Evolutionary conservation across 2,329 filamentous ascomycete genomes (phyloP).

Genomic region (Iodosphaeria phyllophila): DNA sequence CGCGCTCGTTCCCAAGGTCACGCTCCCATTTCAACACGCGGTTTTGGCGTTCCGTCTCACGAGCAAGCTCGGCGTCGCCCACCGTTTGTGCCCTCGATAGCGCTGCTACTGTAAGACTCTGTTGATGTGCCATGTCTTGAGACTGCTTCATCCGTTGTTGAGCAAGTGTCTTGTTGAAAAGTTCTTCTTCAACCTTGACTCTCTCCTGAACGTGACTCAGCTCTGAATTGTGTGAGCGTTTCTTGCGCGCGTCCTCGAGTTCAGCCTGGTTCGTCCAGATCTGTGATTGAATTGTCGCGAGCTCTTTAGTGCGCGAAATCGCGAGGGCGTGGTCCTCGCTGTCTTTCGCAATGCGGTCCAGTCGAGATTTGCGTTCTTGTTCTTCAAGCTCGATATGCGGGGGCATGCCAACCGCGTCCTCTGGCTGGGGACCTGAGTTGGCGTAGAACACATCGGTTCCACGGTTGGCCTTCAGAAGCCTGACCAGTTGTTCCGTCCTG

Average conservation of each 20-base stretch:
- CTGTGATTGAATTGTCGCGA: conserved; percentile 30
- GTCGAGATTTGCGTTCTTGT: conserved; percentile 26
- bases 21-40: conserved; percentile 30
- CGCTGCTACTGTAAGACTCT: conserved; percentile 24
- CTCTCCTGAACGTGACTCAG: conserved; percentile 22
- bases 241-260: conserved; percentile 30
- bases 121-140: conserved; percentile 24
- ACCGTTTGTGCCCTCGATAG: conserved; percentile 23
- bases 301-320: conserved; percentile 28
- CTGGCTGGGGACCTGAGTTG: conserved; percentile 31
- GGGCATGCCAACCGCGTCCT: conserved; percentile 31
- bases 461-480: conserved; percentile 30
- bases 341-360: conserved; percentile 25
- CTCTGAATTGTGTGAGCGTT: conserved; percentile 25
- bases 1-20: conserved; percentile 22
- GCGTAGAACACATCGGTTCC: conserved; percentile 34
- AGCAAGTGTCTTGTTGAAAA: conserved; percentile 17
- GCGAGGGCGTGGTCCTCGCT: conserved; percentile 28
- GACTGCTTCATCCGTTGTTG: conserved; percentile 17
- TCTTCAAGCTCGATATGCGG: conserved; percentile 29
- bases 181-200: conserved; percentile 26
- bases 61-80: conserved; percentile 25
- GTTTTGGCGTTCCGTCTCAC: conserved; percentile 23
- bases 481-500: conserved; percentile 21
- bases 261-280: conserved; percentile 28